These are phyloP conservation scores for Pterothamnion heteromorphum DNA, from an alignment of 31 red algal genomes.

Conservation along the genomic window DNA sequence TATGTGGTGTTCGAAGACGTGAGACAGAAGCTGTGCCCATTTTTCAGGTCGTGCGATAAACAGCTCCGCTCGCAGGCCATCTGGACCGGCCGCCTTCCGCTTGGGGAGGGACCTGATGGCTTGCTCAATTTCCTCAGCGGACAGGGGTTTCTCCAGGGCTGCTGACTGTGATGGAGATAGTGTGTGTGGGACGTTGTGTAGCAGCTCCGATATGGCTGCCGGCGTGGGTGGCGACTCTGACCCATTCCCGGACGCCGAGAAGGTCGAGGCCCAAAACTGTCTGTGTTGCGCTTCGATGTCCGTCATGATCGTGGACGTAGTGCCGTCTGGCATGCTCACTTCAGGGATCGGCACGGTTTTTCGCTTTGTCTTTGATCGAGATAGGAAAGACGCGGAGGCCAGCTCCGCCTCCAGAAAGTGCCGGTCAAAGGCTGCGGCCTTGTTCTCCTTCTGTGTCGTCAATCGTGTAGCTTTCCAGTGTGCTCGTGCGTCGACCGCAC, in stretches of 20 bases:
- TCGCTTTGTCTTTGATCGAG: not conserved
- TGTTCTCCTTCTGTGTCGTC: not conserved
- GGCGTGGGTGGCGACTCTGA: not conserved
- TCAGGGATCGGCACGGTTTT: not conserved
- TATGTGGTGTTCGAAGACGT: not conserved
- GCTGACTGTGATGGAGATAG: not conserved
- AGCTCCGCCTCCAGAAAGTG: not conserved
- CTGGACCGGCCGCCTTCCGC: not conserved
- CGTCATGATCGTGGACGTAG: not conserved
- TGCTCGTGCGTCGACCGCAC: not conserved
- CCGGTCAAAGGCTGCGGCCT: not conserved
- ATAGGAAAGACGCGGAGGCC: not conserved
- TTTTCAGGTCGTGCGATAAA: not conserved
- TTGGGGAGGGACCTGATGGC: not conserved
- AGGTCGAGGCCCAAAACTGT: not conserved
- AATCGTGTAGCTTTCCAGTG: not conserved
- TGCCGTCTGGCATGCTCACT: not conserved
- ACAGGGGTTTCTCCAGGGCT: not conserved
- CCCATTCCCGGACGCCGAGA: not conserved
- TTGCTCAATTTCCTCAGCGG: not conserved
- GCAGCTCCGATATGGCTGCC: not conserved
- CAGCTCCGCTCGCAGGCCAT: not conserved
- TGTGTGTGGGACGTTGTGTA: not conserved
- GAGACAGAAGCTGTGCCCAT: not conserved
- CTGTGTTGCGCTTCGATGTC: not conserved